Evolutionary conservation across 2,329 filamentous ascomycete species (phyloP).

Genomic region (Ascosphaera acerosa): DNA sequence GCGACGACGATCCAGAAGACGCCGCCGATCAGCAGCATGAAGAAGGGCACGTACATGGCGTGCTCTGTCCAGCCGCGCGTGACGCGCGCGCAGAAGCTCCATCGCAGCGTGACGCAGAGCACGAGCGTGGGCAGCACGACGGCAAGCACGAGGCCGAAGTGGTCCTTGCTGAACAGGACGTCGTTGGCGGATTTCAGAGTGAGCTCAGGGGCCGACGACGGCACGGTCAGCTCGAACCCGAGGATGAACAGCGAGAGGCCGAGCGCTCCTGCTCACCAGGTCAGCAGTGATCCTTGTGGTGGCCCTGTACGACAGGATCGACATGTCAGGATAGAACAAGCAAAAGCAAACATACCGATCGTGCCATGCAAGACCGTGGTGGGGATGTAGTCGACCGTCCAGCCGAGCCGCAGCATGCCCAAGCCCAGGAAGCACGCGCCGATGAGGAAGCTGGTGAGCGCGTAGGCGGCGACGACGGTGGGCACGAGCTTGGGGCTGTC

Average conservation of each 20-base stretch:
- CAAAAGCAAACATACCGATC: not conserved
- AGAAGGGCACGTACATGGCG: not conserved
- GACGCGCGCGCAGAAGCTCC: not conserved
- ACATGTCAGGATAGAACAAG: not conserved
- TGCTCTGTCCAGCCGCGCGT: not conserved
- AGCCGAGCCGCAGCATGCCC: not conserved
- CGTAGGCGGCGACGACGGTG: not conserved
- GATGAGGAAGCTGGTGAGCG: constrained; percentile 1
- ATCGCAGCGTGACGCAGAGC: not conserved
- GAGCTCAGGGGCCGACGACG: not conserved
- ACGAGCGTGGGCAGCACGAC: not conserved
- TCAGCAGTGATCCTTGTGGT: not conserved
- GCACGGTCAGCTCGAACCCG: not conserved
- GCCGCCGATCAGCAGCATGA: not conserved
- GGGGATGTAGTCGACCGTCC: constrained; percentile 1
- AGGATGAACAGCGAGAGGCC: not conserved
- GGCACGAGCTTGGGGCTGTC: constrained; percentile 1
- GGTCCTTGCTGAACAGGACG: not conserved
- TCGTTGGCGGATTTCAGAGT: not conserved
- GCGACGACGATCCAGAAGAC: not conserved
- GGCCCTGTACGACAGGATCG: not conserved
- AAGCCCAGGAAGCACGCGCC: not conserved
- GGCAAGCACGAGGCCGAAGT: not conserved
- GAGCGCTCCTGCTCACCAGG: not conserved
- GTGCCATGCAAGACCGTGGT: not conserved